Evolutionary conservation across 148 eudicot species (phyloP), one percentile per base, ranked within the genome.

Genomic region (Cornus florida): DNA sequence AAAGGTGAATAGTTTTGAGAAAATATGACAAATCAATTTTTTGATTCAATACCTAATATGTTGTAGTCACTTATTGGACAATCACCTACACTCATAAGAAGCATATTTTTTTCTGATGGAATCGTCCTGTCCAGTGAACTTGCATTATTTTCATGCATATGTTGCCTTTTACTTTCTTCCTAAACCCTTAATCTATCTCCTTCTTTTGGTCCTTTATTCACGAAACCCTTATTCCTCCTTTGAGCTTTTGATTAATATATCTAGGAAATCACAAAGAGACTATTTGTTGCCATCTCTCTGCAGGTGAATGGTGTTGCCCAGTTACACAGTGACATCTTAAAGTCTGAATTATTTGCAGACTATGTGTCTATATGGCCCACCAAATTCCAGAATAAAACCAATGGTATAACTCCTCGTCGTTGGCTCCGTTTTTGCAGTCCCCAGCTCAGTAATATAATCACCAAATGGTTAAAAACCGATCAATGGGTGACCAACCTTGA

Each of bases 251-350:
- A 67, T 76, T 6, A 31, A 32, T 76, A 43, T 53, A 6, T 66
- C 31, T 48, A 28, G 39, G 43, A 46, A 46, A 31, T 41, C 24
- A 16, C 22, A 23, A 66, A 66, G 23, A 65, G 71, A 22, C 62
- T 79, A 74, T 38, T 32, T 69, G 23, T 28, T 80, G 56, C 70
- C 74, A 38, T 75, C 73, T 67, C 38, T 77, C 48, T 83, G 81
- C 90, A 96, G 99, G 99, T 96, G 72, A 96, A 96, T 82, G 99
- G 99, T 74, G 99, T 96, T 71, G 99, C 99, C 75, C 95, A 96
- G 88, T 79, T 96, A 76, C 99, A 96, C 85, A 96, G 99, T 87
- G 98, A 96, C 88, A 96, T 96, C 78, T 87, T 96, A 62, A 93
- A 83, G 80, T 64, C 94, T 67, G 99, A 96, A 80, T 85, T 96